Evolutionary conservation across 768 basidiomycete species (phyloP), one percentile per base, ranked within the genome.

Genomic region (Termitomyces sp.): DNA sequence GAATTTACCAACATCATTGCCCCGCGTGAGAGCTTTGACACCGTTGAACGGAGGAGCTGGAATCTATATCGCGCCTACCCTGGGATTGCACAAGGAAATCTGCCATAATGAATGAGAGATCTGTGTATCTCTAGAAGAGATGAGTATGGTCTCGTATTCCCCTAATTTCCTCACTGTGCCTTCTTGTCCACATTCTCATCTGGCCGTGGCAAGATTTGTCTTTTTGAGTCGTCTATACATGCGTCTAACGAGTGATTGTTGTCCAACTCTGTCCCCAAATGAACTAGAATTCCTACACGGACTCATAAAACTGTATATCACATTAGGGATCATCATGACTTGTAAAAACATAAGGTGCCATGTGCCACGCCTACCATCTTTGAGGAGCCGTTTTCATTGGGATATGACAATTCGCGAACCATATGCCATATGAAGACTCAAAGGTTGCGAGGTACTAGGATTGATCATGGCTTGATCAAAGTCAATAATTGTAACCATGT

Each of bases 11-110:
- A 32, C 14, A 48, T 60, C 30, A 34, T 63, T 51, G 32, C 30
- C 5, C 44, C 60, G 38, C 54, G 55, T 12, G 63, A 67, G 38
- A 32, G 46, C 15, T 58, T 57, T 34, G 56, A 61, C 14, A 47
- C 66, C 21, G 58, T 59, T 17, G 71, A 74, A 54, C 46, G 52
- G 42, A 68, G 76, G 37, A 59, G 54, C 32, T 81, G 79, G 79
- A 64, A 68, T 9, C 50, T 81, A 49, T 77, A 80, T 62, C 73
- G 74, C 17, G 74, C 77, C 3, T 81, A 77, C 64, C 76, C 77
- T 24, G 70, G 72, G 43, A 59, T 80, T 40, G 72, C 76, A 14
- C 77, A 79, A 59, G 70, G 69, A 22, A 72, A 75, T 54, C n/a
- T 67, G 10, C 22, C 37, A 32, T 14, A 30, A 35, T 47, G 42